These are phyloP conservation scores for Chaetomium globosum DNA, from an alignment of 2,329 filamentous ascomycete species.

Conservation along the genomic window DNA sequence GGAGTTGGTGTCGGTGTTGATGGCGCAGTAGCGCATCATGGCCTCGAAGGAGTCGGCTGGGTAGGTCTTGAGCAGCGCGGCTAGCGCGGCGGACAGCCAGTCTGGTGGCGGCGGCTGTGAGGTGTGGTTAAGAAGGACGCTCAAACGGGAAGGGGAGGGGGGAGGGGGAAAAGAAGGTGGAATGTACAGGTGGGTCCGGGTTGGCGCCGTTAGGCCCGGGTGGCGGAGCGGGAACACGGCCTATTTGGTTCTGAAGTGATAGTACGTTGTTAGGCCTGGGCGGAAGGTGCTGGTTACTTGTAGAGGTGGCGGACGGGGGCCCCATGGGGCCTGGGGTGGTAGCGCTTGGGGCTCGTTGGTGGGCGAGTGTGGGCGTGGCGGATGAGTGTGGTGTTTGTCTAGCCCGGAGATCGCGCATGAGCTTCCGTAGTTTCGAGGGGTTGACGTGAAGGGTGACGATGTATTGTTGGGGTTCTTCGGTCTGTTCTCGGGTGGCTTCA, in stretches of 20 bases:
- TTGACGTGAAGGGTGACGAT: conserved; percentile 75
- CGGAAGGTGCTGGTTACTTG: conserved; percentile 39
- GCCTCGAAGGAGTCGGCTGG: conserved; percentile 84
- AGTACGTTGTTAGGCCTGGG: conserved; percentile 34
- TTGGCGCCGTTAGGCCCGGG: conserved; percentile 22
- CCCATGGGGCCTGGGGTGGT: conserved; percentile 55
- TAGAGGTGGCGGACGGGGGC: conserved; percentile 50
- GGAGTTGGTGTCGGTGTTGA: conserved; percentile 71
- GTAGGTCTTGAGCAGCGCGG: conserved; percentile 69
- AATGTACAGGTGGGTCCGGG: conserved; percentile 59
- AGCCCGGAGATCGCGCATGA: conserved; percentile 50
- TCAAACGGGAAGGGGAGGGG: conserved; percentile 33
- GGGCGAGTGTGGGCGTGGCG: conserved; percentile 41
- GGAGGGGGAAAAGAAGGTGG: conserved; percentile 33
- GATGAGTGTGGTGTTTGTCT: conserved; percentile 15
- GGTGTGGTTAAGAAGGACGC: conserved; percentile 21
- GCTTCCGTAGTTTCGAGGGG: conserved; percentile 70
- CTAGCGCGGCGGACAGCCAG: conserved; percentile 79
- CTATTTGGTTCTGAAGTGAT: conserved; percentile 59
- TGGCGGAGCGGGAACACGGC: conserved; percentile 68
- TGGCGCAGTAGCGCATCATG: conserved; percentile 84
- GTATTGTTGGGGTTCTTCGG: conserved; percentile 69
- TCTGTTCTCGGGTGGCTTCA: conserved; percentile 75
- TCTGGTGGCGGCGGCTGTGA: conserved; percentile 76
- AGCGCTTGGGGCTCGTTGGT: conserved; percentile 51